Percentiles rank a stretch among this genome's conserved stretches.
Conservation (phyloP, 148 eudicot genomes). For the Gaultheria prostrata region DNA sequence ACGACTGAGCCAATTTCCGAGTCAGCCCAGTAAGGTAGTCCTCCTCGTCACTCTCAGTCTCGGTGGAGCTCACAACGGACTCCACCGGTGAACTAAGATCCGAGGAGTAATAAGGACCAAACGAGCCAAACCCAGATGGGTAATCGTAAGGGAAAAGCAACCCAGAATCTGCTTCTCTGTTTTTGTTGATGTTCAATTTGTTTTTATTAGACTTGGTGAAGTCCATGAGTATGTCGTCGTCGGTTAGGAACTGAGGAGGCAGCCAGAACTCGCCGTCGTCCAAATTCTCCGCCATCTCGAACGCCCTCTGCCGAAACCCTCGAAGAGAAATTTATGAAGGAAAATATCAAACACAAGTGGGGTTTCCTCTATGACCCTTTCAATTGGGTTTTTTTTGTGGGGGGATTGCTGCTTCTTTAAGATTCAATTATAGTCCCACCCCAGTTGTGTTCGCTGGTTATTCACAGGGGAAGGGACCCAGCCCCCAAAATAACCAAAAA, state of each 20-base stretch:
- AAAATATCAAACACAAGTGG: neutral
- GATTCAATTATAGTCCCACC: constrained; percentile 8
- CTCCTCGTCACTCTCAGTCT: constrained; percentile 61
- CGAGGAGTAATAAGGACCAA: constrained; percentile 24
- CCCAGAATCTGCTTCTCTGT: neutral
- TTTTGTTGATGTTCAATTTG: neutral
- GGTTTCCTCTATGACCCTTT: neutral
- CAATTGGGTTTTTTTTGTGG: too few relatives aligned
- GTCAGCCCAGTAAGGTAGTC: constrained; percentile 42
- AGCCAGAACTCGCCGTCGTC: constrained; percentile 69
- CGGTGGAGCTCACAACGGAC: constrained; percentile 42
- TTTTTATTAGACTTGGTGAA: constrained; percentile 13
- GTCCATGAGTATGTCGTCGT: constrained; percentile 60
- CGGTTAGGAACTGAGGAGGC: constrained; percentile 66
- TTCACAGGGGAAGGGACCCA: constrained; percentile 12
- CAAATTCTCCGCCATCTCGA: constrained; percentile 41
- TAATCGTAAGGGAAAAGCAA: neutral
- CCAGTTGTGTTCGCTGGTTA: constrained; percentile 7
- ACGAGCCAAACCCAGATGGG: constrained; percentile 15
- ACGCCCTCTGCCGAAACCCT: too few relatives aligned
- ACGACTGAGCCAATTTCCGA: constrained; percentile 29
- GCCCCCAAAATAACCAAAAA: neutral
- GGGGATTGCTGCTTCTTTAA: constrained; percentile 19
- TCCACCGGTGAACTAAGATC: constrained; percentile 43
- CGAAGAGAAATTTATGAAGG: too few relatives aligned